Evolutionary conservation across 306 rosid species (phyloP), one percentile per base, ranked within the genome.

Genomic region (Cucurbita pepo): DNA sequence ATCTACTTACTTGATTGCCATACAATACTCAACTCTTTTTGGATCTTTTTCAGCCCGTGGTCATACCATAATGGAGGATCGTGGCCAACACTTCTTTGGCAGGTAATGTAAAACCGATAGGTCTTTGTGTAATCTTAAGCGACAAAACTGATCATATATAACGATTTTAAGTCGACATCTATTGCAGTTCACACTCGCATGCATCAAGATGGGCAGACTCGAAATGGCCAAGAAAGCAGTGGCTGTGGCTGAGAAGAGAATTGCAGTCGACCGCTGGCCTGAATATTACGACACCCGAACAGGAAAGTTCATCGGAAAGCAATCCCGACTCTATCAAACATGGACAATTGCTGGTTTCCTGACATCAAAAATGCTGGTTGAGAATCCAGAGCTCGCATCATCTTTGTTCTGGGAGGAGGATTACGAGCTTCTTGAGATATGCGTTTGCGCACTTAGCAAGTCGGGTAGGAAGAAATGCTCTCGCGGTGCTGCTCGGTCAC

Each of bases 51-150:
- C 95, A 94, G 99, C 57, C 88, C 99, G 38, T 94, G 97, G 99
- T 94, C 99, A 59, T 94, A 94, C 83, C 99, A 94, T 75, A 94
- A 94, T 61, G 97, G 96, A 34, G 99, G 99, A 73, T 94, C 99
- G 72, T 94, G 99, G 99, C 99, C 99, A 3, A 91, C 99, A 15
- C 97, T 94, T 76, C 77, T 94, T 61, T 94, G 99, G 97, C 99
- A 94, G 96, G 98, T 94, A 76, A 76, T 51, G 48, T 53, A 70
- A 71, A 77, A 53, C 18, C 55, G 18, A 8, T 12, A 56, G 61
- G 66, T 54, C 38, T 38, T 56, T 63, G 45, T 5, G 15, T 38
- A 44, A 65, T 65, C 34, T 65, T 10, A 13, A 65, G 53, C 54
- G 15, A 22, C 71, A 18, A 9, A 21, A 57, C 63, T 34, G 5